Percentiles rank a stretch among this genome's conserved stretches.
Evolutionary conservation across 306 rosid genomes (phyloP).

Genomic region (Trichosanthes cucumerina): DNA sequence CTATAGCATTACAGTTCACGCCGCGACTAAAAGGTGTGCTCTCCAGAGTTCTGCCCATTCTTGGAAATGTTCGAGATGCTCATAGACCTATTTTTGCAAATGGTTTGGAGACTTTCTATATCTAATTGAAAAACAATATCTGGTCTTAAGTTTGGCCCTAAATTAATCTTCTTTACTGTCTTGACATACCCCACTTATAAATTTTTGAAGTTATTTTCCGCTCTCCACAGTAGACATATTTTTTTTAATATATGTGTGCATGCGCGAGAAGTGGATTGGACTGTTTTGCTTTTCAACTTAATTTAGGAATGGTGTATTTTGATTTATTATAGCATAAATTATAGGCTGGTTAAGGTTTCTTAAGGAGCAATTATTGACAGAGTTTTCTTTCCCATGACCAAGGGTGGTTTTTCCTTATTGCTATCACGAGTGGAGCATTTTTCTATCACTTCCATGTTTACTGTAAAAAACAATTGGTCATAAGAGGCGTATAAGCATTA

Average conservation of each 20-base stretch:
- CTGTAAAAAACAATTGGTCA: neutral
- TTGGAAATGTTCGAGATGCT: slow-evolving; percentile 83
- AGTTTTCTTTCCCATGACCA: neutral
- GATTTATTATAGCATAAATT: neutral
- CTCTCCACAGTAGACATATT: neutral
- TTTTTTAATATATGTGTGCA: neutral
- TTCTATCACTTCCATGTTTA: neutral
- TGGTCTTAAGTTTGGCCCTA: slow-evolving; percentile 2
- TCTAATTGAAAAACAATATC: slow-evolving; percentile 10
- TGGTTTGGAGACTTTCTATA: slow-evolving; percentile 38
- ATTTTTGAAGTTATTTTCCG: neutral
- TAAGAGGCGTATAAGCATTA: neutral
- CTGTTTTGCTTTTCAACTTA: neutral
- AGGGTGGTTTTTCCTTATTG: neutral
- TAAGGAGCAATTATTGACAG: neutral
- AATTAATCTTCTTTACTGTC: neutral
- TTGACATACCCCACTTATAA: neutral
- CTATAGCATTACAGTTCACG: slow-evolving; percentile 77
- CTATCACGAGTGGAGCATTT: neutral
- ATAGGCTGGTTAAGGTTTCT: neutral
- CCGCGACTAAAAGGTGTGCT: slow-evolving; percentile 87
- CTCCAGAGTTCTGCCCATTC: slow-evolving; percentile 85
- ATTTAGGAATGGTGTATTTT: neutral
- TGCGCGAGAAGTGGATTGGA: neutral
- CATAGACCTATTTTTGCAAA: slow-evolving; percentile 84